Conservation (phyloP, 495 filamentous ascomycete species). For the Penicillium simplicissimum region DNA sequence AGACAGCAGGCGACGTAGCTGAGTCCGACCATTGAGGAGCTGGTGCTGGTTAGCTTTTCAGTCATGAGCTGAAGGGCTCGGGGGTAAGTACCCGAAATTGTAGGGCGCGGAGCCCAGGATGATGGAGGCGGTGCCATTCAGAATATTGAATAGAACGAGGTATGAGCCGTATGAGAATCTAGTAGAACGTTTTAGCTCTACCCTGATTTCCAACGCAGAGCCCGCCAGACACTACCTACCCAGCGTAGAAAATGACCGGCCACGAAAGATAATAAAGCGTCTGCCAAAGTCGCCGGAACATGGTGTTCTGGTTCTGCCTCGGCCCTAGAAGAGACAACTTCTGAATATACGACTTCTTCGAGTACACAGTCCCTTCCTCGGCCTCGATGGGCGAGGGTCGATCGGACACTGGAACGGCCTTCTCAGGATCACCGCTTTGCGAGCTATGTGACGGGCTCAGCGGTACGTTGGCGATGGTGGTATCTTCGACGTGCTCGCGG, state of each 20-base stretch:
- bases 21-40: slow-evolving; percentile 61
- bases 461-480: slow-evolving; percentile 14
- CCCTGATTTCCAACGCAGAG: not conserved
- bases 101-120: slow-evolving; percentile 60
- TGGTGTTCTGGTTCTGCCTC: slow-evolving; percentile 52
- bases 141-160: slow-evolving; percentile 66
- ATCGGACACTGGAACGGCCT: slow-evolving; percentile 13
- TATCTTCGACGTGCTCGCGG: slow-evolving; percentile 27
- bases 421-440: slow-evolving; percentile 26
- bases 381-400: slow-evolving; percentile 5
- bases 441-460: slow-evolving; percentile 15
- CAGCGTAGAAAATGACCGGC: slow-evolving; percentile 66
- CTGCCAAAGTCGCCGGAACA: slow-evolving; percentile 45
- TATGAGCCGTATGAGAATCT: slow-evolving; percentile 64
- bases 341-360: slow-evolving; percentile 49
- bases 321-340: slow-evolving; percentile 53
- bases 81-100: slow-evolving; percentile 45
- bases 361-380: slow-evolving; percentile 29
- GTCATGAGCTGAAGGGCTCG: not conserved
- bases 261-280: slow-evolving; percentile 51
- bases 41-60: slow-evolving; percentile 14
- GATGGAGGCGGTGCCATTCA: slow-evolving; percentile 64
- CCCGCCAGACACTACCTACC: slow-evolving; percentile 28
- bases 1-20: slow-evolving; percentile 60
- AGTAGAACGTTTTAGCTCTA: slow-evolving; percentile 12